Conservation (phyloP, 345 rosid species). For the Excoecaria agallocha region DNA sequence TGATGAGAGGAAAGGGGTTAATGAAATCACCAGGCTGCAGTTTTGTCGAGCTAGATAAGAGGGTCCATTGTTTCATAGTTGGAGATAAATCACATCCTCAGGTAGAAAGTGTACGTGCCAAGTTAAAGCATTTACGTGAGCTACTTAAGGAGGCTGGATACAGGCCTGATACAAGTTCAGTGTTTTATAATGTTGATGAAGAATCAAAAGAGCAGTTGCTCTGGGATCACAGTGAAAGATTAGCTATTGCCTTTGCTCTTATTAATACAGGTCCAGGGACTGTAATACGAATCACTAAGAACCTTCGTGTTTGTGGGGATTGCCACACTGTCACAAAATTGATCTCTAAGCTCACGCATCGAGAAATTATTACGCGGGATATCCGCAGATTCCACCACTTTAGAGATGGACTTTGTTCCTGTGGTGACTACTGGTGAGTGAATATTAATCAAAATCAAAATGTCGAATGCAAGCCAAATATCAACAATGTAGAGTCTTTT, state of each 20-base stretch:
- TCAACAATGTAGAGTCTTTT: not conserved
- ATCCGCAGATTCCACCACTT: slow-evolving; percentile 23
- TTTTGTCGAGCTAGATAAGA: slow-evolving; percentile 25
- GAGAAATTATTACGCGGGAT: slow-evolving; percentile 24
- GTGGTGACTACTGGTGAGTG: slow-evolving; percentile 1
- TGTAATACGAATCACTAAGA: slow-evolving; percentile 23
- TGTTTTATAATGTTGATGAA: slow-evolving; percentile 22
- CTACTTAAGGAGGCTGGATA: slow-evolving; percentile 15
- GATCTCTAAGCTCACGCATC: slow-evolving; percentile 21
- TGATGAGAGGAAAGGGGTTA: slow-evolving; percentile 23
- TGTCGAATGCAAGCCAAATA: not conserved
- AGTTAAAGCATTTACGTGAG: slow-evolving; percentile 18
- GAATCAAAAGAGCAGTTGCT: slow-evolving; percentile 25
- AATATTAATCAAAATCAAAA: not conserved
- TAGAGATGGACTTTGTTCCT: slow-evolving; percentile 13
- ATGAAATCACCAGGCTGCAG: slow-evolving; percentile 24
- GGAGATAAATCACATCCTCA: slow-evolving; percentile 29
- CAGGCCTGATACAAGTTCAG: slow-evolving; percentile 25
- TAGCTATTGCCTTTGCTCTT: slow-evolving; percentile 26
- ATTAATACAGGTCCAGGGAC: slow-evolving; percentile 22
- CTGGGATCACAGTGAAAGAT: slow-evolving; percentile 25
- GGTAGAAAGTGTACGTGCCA: slow-evolving; percentile 14
- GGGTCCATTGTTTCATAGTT: slow-evolving; percentile 17
- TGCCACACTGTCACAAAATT: slow-evolving; percentile 16
- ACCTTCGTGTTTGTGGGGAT: slow-evolving; percentile 23